Base-by-base conservation (phyloP, 495 filamentous ascomycete species). In the Annulohypoxylon maeteangense region DNA sequence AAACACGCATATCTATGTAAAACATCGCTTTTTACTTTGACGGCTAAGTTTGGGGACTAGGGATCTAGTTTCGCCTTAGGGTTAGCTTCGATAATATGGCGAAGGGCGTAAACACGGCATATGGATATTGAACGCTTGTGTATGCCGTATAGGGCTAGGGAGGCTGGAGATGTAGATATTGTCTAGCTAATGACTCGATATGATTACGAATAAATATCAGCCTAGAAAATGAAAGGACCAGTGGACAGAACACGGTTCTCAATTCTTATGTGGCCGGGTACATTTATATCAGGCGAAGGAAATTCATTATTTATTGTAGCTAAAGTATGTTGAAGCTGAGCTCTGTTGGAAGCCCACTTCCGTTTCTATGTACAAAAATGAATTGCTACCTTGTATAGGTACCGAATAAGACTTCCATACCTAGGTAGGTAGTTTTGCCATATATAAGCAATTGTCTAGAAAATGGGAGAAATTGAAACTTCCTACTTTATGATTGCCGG, bases 91-190 rank as follows among this genome's bases (percentile, higher is more conserved):
- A 3, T 42, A 14, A 4, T 42, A 4, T 1, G 1, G 11, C 22
- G 23, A 1, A 51, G 47, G 47, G 47, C 47, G 23, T 16, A 3
- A 14, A 7, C 12, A 14, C 11, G 29, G 12, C 27, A 20, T 7
- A 5, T 18, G 25, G 10, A 54, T 32, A 29, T 12, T 47, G 22
- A 12, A 31, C 61, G 54, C 67, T 70, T 65, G 61, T 20, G 48
- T 54, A 65, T 61, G 54, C 61, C 54, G 20, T 40, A 60, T 55
- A 40, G 8, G 47, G 67, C 27, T 70, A 53, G 54, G 25, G 7
- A 47, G 16, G 5, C 6, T 47, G 29, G 8, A n/a, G 4, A 50
- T 1, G 6, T 16, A 16, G 40, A n/a, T 7, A 48, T 25, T 7
- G 12, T 34, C n/a, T 53, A 29, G 0, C 0, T 3, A 29, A n/a